These are phyloP conservation scores for Globisporangium megalacanthum DNA, from an alignment of 352 stramenopile species.

Conservation along the genomic window DNA sequence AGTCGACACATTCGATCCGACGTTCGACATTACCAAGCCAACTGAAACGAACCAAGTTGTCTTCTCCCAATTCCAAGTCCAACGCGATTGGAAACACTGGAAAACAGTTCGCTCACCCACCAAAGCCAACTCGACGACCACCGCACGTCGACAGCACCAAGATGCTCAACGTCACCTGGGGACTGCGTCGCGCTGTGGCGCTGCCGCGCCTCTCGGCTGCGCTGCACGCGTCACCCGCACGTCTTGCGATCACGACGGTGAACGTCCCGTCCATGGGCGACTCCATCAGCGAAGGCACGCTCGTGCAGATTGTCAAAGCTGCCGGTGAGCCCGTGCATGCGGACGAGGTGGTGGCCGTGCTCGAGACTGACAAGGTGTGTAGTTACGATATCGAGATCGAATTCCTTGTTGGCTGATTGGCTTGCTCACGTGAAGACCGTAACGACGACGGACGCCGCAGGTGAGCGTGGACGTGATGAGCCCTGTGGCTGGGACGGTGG, in stretches of 20 bases:
- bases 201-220: slow-evolving; percentile 7
- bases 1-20: too few relatives aligned
- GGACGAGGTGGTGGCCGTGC: slow-evolving; percentile 96
- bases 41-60: too few relatives aligned
- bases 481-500: slow-evolving; percentile 86
- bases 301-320: slow-evolving; percentile 94
- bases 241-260: slow-evolving; percentile 60
- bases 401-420: neutral
- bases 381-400: neutral
- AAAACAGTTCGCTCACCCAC: too few relatives aligned
- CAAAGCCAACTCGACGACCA: too few relatives aligned
- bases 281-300: slow-evolving; percentile 97
- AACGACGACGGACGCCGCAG: slow-evolving; percentile 13
- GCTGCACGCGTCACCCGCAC: slow-evolving; percentile 41
- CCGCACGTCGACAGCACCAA: too few relatives aligned
- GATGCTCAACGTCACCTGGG: too few relatives aligned
- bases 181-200: too few relatives aligned
- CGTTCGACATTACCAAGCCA: too few relatives aligned
- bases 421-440: neutral
- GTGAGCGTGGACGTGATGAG: slow-evolving; percentile 91
- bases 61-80: too few relatives aligned
- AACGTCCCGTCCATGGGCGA: slow-evolving; percentile 91
- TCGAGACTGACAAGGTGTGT: slow-evolving; percentile 99
- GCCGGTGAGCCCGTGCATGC: slow-evolving; percentile 90
- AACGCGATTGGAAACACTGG: too few relatives aligned